phyloP scores from a whole-genome alignment of 495 filamentous ascomycete species.

The Xylaria telfairii region DNA sequence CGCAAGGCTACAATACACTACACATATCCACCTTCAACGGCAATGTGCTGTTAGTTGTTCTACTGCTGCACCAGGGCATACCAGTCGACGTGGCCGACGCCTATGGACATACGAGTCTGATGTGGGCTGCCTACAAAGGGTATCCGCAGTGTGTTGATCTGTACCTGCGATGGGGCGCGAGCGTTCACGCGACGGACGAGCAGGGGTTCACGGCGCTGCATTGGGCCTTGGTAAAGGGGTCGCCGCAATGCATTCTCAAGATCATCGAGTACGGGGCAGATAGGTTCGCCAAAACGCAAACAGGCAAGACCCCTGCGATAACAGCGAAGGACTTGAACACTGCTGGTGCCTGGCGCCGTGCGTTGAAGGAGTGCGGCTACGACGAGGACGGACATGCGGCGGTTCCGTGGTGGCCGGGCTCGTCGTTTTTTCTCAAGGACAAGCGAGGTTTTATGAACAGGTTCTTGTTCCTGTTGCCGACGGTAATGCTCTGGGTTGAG shows the following conservation, averaged over 20 bases:
- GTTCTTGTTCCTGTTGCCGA: slow-evolving; percentile 92
- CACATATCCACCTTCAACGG: slow-evolving; percentile 97
- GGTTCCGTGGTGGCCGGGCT: slow-evolving; percentile 62
- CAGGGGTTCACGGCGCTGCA: slow-evolving; percentile 92
- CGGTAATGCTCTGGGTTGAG: slow-evolving; percentile 71
- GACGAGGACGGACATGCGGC: slow-evolving; percentile 76
- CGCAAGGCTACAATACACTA: slow-evolving; percentile 94
- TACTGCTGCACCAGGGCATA: slow-evolving; percentile 88
- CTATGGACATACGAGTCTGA: slow-evolving; percentile 88
- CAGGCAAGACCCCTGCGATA: slow-evolving; percentile 84
- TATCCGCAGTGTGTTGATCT: slow-evolving; percentile 89
- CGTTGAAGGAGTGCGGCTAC: slow-evolving; percentile 84
- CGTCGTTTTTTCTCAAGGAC: slow-evolving; percentile 68
- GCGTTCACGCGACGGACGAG: slow-evolving; percentile 87
- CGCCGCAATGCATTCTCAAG: slow-evolving; percentile 83
- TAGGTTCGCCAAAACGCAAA: slow-evolving; percentile 82
- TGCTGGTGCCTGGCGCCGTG: slow-evolving; percentile 77
- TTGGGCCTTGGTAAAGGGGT: slow-evolving; percentile 95
- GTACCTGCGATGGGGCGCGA: slow-evolving; percentile 93
- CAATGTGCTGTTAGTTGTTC: slow-evolving; percentile 88
- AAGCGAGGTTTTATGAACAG: slow-evolving; percentile 75
- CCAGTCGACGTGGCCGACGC: slow-evolving; percentile 88
- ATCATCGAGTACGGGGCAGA: slow-evolving; percentile 93
- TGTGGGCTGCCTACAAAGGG: slow-evolving; percentile 99
- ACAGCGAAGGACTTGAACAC: slow-evolving; percentile 92